These are phyloP conservation scores for Fomitopsis serialis DNA, from an alignment of 768 basidiomycete species.

Conservation along the genomic window DNA sequence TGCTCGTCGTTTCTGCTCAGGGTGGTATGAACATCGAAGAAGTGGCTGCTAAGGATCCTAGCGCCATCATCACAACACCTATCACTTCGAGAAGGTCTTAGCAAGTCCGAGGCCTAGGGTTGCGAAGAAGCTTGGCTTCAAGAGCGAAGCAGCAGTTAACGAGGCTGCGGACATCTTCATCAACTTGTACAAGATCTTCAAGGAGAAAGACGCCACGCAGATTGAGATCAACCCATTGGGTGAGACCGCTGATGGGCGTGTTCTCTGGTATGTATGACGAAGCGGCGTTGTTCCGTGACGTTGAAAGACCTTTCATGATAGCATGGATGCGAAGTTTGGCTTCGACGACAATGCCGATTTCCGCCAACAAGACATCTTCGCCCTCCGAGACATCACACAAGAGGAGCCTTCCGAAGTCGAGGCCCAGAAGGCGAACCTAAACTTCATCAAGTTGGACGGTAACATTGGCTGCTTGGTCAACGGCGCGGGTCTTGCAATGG, in stretches of 20 bases:
- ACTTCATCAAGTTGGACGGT: conserved; percentile 99
- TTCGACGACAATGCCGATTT: conserved; percentile 99
- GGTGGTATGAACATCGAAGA: conserved; percentile 99
- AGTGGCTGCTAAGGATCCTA: conserved; percentile 92
- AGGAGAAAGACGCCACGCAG: conserved; percentile 98
- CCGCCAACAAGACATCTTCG: conserved; percentile 88
- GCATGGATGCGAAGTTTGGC: conserved; percentile 99
- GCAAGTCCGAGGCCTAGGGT: conserved; percentile 67
- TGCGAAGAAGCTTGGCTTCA: conserved; percentile 91
- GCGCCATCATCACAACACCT: conserved; percentile 92
- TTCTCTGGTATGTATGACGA: conserved; percentile 67
- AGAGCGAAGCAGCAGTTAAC: conserved; percentile 58
- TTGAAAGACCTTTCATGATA: conserved; percentile 24
- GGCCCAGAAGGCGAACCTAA: conserved; percentile 92
- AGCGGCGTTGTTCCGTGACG: not conserved
- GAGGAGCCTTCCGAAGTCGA: conserved; percentile 98
- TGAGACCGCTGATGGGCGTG: conserved; percentile 83
- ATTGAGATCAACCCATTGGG: conserved; percentile 99
- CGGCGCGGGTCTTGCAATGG: conserved; percentile 98
- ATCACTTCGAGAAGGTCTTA: conserved; percentile 77
- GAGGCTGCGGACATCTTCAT: conserved; percentile 93
- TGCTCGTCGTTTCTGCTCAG: conserved; percentile 88
- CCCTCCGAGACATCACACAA: conserved; percentile 86
- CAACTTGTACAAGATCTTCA: conserved; percentile 94
- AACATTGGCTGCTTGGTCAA: conserved; percentile 97